Percentiles rank a stretch among this genome's conserved stretches.
phyloP scores from a whole-genome alignment of 768 basidiomycete species.

The Russula virescens region DNA sequence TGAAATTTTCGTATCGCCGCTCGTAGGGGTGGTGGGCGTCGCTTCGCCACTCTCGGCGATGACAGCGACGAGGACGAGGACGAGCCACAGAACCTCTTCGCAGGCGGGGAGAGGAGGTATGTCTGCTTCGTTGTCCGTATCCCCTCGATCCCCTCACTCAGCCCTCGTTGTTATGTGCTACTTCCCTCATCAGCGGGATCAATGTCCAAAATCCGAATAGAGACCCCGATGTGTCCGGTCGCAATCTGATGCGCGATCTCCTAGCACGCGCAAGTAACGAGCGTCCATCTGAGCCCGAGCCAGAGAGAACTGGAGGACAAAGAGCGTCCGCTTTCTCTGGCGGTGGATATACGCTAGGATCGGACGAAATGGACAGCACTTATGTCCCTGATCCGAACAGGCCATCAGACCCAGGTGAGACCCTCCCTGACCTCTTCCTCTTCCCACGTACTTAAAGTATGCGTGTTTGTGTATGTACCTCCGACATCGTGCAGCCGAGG shows the following conservation, averaged over 20 bases:
- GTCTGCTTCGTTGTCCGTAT: background rate
- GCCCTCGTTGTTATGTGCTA: background rate
- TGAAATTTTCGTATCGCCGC: background rate
- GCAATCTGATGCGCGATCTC: constrained; percentile 61
- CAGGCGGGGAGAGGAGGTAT: constrained; percentile 93
- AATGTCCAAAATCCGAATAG: constrained; percentile 80
- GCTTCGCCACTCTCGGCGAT: constrained; percentile 37
- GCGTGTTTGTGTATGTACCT: background rate
- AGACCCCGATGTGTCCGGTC: constrained; percentile 42
- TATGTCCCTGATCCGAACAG: constrained; percentile 70
- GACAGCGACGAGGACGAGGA: constrained; percentile 43
- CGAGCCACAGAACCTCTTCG: constrained; percentile 62
- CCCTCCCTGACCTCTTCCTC: constrained; percentile 7
- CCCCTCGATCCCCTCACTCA: background rate
- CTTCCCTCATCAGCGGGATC: constrained; percentile 56
- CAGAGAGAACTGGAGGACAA: constrained; percentile 5
- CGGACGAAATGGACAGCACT: constrained; percentile 78
- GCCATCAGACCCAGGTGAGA: constrained; percentile 25
- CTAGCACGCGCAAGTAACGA: constrained; percentile 79
- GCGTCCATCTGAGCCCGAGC: constrained; percentile 7
- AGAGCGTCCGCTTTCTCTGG: constrained; percentile 49
- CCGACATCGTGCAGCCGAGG: constrained; percentile 29
- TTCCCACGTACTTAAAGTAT: background rate
- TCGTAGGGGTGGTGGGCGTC: constrained; percentile 22
- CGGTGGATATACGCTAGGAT: constrained; percentile 79